Conservation (phyloP, 2,329 filamentous ascomycete species). For the Cladosporium sp. region DNA sequence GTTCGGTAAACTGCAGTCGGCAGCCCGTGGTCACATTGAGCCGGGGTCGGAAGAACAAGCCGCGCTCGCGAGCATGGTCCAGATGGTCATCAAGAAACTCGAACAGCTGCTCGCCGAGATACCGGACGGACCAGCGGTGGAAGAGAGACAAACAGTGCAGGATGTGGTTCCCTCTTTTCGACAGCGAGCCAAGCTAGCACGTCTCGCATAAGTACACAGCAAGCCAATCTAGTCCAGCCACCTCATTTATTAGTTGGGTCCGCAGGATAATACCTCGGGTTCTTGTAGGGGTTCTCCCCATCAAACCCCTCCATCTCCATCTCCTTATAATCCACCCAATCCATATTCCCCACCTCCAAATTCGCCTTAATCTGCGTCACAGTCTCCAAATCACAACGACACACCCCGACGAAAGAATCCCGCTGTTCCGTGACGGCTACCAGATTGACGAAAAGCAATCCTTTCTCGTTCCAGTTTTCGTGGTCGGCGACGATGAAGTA, state of each 20-base stretch:
- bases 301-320: background rate
- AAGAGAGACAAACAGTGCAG: background rate
- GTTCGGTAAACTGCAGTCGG: constrained; percentile 17
- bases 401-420: background rate
- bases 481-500: background rate
- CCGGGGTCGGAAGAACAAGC: background rate
- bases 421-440: background rate
- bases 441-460: background rate
- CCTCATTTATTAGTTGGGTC: background rate
- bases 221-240: background rate
- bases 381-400: background rate
- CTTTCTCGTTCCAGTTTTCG: background rate
- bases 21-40: background rate
- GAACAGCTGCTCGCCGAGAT: background rate
- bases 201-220: background rate
- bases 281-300: background rate
- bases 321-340: background rate
- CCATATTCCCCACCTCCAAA: background rate
- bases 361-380: background rate
- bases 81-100: background rate
- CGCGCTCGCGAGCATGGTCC: background rate
- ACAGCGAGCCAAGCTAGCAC: background rate
- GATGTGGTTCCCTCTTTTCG: background rate
- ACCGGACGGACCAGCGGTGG: background rate
- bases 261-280: background rate